Evolutionary conservation across 768 basidiomycete genomes (phyloP).

Genomic region (Lentinula raphanica): DNA sequence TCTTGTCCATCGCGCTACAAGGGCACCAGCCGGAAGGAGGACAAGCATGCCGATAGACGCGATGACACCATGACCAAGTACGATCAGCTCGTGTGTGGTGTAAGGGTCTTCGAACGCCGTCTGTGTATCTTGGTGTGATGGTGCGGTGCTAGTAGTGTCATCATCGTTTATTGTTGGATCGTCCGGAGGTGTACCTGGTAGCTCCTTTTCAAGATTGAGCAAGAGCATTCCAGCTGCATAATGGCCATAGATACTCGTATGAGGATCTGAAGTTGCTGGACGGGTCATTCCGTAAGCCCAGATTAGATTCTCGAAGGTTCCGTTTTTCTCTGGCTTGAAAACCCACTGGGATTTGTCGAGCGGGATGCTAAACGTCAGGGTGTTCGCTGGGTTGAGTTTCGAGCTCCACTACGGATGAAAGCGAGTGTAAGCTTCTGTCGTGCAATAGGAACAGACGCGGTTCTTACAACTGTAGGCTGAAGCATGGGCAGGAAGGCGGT

Average conservation of each 20-base stretch:
- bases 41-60: slow-evolving; percentile 52
- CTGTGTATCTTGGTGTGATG: slow-evolving; percentile 2
- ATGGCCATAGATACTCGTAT: slow-evolving; percentile 30
- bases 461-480: slow-evolving; percentile 27
- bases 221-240: slow-evolving; percentile 25
- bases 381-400: slow-evolving; percentile 23
- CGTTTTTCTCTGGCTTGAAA: slow-evolving; percentile 17
- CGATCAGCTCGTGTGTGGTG: slow-evolving; percentile 33
- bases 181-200: slow-evolving; percentile 10
- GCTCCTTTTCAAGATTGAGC: slow-evolving; percentile 28
- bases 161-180: slow-evolving; percentile 10
- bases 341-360: slow-evolving; percentile 28
- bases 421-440: neutral
- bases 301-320: slow-evolving; percentile 26
- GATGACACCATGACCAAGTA: slow-evolving; percentile 49
- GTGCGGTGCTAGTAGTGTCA: slow-evolving; percentile 4
- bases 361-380: slow-evolving; percentile 38
- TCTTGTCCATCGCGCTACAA: slow-evolving; percentile 51
- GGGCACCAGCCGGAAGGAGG: slow-evolving; percentile 46
- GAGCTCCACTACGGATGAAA: slow-evolving; percentile 13
- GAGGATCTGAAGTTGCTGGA: slow-evolving; percentile 18
- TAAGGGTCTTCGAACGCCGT: slow-evolving; percentile 10
- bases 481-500: slow-evolving; percentile 35
- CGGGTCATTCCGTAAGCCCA: slow-evolving; percentile 34
- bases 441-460: neutral